Evolutionary conservation across 2,329 filamentous ascomycete species (phyloP).

Genomic region (Fusarium sp.): DNA sequence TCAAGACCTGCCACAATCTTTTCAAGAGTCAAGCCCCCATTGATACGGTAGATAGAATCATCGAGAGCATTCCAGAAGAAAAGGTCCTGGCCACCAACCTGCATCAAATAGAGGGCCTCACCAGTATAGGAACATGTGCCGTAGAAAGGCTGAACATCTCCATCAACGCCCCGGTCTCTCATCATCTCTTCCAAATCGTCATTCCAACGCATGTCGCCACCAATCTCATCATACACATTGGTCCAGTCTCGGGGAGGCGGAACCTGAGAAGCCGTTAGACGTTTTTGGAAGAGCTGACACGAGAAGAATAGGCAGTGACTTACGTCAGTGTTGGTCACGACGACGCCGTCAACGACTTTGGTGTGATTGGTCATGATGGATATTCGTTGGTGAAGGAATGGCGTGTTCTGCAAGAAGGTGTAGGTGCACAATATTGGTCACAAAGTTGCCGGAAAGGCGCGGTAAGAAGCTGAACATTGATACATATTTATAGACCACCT

Average conservation of each 20-base stretch:
- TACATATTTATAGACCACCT: not conserved
- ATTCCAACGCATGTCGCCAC: not conserved
- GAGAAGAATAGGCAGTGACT: not conserved
- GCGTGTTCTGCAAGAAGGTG: too few relatives aligned
- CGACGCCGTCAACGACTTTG: not conserved
- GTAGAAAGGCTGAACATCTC: not conserved
- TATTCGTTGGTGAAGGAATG: fast-evolving
- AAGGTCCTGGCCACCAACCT: not conserved
- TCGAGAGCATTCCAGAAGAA: not conserved
- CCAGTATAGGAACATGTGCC: not conserved
- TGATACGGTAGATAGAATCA: not conserved
- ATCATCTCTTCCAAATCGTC: not conserved
- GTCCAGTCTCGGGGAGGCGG: not conserved
- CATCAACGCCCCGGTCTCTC: not conserved
- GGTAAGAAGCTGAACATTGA: not conserved
- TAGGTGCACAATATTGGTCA: not conserved
- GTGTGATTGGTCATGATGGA: not conserved
- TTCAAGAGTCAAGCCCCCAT: not conserved
- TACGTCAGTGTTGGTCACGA: not conserved
- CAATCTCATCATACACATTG: fast-evolving
- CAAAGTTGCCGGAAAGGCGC: not conserved
- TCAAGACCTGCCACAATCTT: not conserved
- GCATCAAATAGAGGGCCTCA: not conserved
- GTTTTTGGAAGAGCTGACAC: fast-evolving
- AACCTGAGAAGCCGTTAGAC: not conserved